Base-by-base conservation (phyloP, 768 basidiomycete genomes). In the Suillus tomentosus region DNA sequence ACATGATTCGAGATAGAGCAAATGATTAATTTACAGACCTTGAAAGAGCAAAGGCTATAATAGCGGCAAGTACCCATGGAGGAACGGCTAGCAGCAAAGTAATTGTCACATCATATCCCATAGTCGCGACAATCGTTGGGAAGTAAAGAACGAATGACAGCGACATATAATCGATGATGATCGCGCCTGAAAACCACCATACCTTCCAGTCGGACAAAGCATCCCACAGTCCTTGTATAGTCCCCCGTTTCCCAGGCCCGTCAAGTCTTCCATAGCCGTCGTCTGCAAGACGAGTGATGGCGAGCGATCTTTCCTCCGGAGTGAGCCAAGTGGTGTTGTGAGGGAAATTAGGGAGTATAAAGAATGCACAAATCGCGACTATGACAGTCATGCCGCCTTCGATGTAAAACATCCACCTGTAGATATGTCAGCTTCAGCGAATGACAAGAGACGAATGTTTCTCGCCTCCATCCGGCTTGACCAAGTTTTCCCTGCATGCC, bases 151-250 rank as follows among this genome's bases (percentile, higher is more conserved):
- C 88, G 81, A 92, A 92, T 8, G 84, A 86, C 27, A 90, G 69
- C 5, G 86, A 83, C 31, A 88, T 73, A 80, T 22, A 80, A 78
- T 8, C 75, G 69, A 64, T n/a, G 70, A 69, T 34, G 70, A 63
- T 22, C 69, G 71, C 81, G 55, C 72, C 71, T 61, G 71, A 65
- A 24, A 31, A 54, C 47, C 24, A 57, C 58, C 36, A 93, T 31
- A 94, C 89, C 74, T 87, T 89, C 88, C 87, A 87, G 71, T 94
- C 92, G 34, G 77, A 79, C 59, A 90, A 34, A 19, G 90, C 88
- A 67, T 87, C 69, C 14, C 72, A 62, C 7, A 91, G 71, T 7
- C 89, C 89, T n/a, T 34, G 42, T 24, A 59, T 70, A 69, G 56
- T 71, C 66, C 66, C 15, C 13, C 19, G 17, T n/a, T 51, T 48